Evolutionary conservation across 2,329 filamentous ascomycete genomes (phyloP).

Genomic region (Penicillium palitans): DNA sequence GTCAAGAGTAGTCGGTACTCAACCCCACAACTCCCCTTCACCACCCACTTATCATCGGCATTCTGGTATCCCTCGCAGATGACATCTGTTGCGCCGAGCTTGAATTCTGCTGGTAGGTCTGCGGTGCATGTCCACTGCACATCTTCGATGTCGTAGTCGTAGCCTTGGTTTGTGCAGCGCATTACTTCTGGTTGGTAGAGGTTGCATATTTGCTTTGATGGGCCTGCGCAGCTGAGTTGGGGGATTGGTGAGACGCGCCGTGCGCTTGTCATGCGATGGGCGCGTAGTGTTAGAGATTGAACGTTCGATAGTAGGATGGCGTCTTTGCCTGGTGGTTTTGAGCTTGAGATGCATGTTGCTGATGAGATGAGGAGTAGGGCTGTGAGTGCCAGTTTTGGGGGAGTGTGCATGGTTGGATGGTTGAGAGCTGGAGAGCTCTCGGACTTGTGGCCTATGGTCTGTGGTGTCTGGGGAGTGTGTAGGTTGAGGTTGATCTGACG

Average conservation of each 20-base stretch:
- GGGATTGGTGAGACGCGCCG: constrained; percentile 75
- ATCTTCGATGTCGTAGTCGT: constrained; percentile 75
- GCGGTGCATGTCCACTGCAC: constrained; percentile 90
- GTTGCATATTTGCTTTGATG: constrained; percentile 60
- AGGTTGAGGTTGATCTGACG: neutral
- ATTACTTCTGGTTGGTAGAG: constrained; percentile 77
- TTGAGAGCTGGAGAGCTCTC: neutral
- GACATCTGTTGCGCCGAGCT: constrained; percentile 83
- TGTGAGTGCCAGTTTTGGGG: constrained; percentile 17
- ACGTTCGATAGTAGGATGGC: constrained; percentile 67
- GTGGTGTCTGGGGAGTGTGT: neutral
- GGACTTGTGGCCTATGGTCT: neutral
- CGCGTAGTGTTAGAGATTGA: constrained; percentile 74
- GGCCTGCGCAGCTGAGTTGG: constrained; percentile 74
- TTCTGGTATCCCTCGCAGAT: constrained; percentile 84
- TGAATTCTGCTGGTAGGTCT: constrained; percentile 62
- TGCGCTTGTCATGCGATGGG: constrained; percentile 66
- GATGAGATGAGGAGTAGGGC: constrained; percentile 23
- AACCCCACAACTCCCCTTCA: constrained; percentile 89
- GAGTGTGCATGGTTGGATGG: constrained; percentile 22
- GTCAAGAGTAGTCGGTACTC: constrained; percentile 83
- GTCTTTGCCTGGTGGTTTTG: constrained; percentile 40
- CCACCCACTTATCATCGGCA: constrained; percentile 77
- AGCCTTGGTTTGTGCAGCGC: constrained; percentile 85
- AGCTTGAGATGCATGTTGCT: constrained; percentile 15